These are phyloP conservation scores for Chaetomiaceae sp. DNA, from an alignment of 2,329 filamentous ascomycete genomes.

Conservation along the genomic window DNA sequence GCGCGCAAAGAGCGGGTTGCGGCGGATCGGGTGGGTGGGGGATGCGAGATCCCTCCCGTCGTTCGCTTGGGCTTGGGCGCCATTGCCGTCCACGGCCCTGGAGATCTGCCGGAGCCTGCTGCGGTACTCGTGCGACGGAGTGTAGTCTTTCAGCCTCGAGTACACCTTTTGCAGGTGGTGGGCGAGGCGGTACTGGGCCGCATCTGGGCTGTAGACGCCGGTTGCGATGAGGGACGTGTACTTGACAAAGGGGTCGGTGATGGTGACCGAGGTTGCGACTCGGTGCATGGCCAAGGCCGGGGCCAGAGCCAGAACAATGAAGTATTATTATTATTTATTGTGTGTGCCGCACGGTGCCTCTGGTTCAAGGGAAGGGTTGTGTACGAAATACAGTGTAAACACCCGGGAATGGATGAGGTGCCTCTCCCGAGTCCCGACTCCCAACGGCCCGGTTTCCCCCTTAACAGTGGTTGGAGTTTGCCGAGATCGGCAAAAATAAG, in stretches of 20 bases:
- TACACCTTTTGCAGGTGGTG: slow-evolving; percentile 76
- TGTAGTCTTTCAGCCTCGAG: slow-evolving; percentile 70
- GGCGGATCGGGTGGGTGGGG: slow-evolving; percentile 50
- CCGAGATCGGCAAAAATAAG: too few species aligned
- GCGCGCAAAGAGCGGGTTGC: slow-evolving; percentile 54
- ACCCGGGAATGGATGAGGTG: too few species aligned
- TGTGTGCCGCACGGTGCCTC: too few species aligned
- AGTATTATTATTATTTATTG: background rate
- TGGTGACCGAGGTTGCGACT: slow-evolving; percentile 46
- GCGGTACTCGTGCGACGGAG: slow-evolving; percentile 65
- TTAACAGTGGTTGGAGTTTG: too few species aligned
- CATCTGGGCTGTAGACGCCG: slow-evolving; percentile 62
- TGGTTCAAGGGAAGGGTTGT: too few species aligned
- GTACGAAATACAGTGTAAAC: too few species aligned
- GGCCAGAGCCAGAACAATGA: too few species aligned
- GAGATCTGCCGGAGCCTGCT: slow-evolving; percentile 59
- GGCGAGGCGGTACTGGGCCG: slow-evolving; percentile 66
- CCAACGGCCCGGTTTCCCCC: too few species aligned
- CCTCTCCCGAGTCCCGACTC: too few species aligned
- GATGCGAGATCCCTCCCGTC: slow-evolving; percentile 42
- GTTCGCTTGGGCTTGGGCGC: slow-evolving; percentile 27
- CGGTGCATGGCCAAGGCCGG: slow-evolving; percentile 31
- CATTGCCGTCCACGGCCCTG: slow-evolving; percentile 40
- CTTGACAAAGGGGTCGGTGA: slow-evolving; percentile 70
- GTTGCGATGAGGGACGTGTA: slow-evolving; percentile 68